These are phyloP conservation scores for Rhizopus delemar DNA, from an alignment of 371 early-diverging fungal species.

Conservation along the genomic window DNA sequence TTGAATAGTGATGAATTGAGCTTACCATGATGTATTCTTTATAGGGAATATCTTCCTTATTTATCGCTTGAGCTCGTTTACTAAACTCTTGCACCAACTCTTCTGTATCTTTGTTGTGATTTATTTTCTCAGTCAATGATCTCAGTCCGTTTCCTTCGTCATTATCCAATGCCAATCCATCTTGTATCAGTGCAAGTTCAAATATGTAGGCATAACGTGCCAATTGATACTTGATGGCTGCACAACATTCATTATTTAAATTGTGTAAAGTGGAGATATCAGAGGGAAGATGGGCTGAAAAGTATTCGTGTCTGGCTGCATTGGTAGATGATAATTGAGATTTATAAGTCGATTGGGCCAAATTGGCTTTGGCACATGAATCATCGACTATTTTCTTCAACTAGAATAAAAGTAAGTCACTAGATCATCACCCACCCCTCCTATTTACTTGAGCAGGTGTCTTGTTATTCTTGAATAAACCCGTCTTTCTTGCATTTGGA, in stretches of 20 bases:
- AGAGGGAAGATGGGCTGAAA: conserved; percentile 59
- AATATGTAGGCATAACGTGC: conserved; percentile 58
- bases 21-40: conserved; percentile 53
- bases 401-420: conserved; percentile 9
- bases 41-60: conserved; percentile 54
- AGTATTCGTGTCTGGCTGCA: conserved; percentile 60
- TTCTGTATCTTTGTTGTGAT: conserved; percentile 53
- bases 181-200: conserved; percentile 35
- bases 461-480: conserved; percentile 54
- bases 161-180: conserved; percentile 36
- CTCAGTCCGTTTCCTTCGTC: conserved; percentile 52
- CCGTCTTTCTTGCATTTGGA: conserved; percentile 43
- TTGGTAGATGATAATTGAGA: conserved; percentile 64
- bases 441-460: conserved; percentile 52
- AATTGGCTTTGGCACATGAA: conserved; percentile 62
- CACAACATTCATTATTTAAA: conserved; percentile 70
- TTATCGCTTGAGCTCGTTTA: conserved; percentile 18
- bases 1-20: neutral
- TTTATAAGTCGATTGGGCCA: conserved; percentile 69
- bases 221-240: conserved; percentile 62
- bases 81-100: conserved; percentile 42
- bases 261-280: conserved; percentile 56
- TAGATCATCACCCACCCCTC: neutral
- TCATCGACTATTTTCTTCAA: conserved; percentile 70
- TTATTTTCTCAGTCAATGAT: conserved; percentile 58